Evolutionary conservation across 306 rosid genomes (phyloP).

Genomic region (Glycyrrhiza uralensis): DNA sequence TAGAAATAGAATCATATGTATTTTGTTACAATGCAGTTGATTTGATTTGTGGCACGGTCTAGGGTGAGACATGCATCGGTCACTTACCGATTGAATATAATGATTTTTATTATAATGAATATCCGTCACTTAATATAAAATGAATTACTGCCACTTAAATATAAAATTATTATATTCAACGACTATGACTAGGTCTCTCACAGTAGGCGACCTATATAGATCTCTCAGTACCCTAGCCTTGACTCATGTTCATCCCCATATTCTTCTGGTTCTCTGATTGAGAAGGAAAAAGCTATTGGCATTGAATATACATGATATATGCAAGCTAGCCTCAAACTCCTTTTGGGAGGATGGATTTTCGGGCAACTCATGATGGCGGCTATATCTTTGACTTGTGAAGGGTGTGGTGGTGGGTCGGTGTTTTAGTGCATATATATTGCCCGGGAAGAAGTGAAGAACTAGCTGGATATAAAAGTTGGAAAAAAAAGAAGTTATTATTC

Average conservation of each 20-base stretch:
- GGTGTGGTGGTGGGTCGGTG: slow-evolving; percentile 10
- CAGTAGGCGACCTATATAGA: too few relatives aligned
- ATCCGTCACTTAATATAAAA: too few relatives aligned
- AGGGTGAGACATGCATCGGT: too few relatives aligned
- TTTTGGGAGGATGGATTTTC: not conserved
- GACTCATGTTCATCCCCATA: not conserved
- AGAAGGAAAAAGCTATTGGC: not conserved
- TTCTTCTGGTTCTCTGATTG: not conserved
- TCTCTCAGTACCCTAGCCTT: too few relatives aligned
- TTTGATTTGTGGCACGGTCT: too few relatives aligned
- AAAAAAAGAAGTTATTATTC: too few relatives aligned
- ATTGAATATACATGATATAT: not conserved
- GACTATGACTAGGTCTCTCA: too few relatives aligned
- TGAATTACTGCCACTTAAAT: too few relatives aligned
- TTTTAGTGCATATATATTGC: not conserved
- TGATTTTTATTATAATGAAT: too few relatives aligned
- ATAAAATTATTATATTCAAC: too few relatives aligned
- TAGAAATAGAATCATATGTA: not conserved
- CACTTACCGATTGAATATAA: too few relatives aligned
- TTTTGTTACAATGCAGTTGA: too few relatives aligned
- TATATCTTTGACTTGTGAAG: not conserved
- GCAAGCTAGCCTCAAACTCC: not conserved
- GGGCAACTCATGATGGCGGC: not conserved
- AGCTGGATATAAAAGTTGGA: not conserved
- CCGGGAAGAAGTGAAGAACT: not conserved